Evolutionary conservation across 768 basidiomycete genomes (phyloP), one percentile per base, ranked within the genome.

Genomic region (Leccinum obscurum): DNA sequence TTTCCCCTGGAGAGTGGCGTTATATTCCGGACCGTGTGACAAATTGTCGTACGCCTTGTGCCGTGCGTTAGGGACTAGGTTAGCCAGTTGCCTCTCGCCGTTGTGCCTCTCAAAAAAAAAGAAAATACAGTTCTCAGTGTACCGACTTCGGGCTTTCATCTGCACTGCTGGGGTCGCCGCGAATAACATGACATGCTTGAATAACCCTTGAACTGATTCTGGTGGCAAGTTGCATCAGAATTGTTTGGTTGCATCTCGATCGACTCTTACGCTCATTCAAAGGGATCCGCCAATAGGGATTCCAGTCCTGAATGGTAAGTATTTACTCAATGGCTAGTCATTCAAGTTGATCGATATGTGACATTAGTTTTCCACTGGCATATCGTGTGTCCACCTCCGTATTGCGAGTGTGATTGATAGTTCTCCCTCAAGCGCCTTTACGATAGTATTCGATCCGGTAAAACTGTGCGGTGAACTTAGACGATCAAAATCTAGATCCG

Each of bases 111-210:
- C 30, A 26, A 26, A 26, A 26, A 26, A 26, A 26, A 26, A n/a
- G 72, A 74, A 63, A 61, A 78, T 70, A 70, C 32, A 72, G 72
- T 26, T 78, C 75, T 3, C 70, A 71, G 17, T 61, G 80, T 11
- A 76, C 75, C 55, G 80, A 81, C 57, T 81, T 81, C 60, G 80
- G 80, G 4, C 66, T 81, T 13, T 80, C 79, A 59, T 51, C 72
- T 78, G 17, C 37, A 28, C 11, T 44, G 3, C 6, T 17, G 17
- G 26, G 26, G 53, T 35, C 53, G 66, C 75, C 22, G n/a, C n/a
- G 67, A 66, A 72, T 35, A 68, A 72, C 32, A 6, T 72, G 68
- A 64, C 67, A n/a, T 73, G 66, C 37, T 66, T 70, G 56, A 71
- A 71, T 26, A 76, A 77, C 70, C 22, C 34, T 28, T 51, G 55